These are phyloP conservation scores for Dothideomycetes sp. DNA, from an alignment of 2,329 filamentous ascomycete genomes.

Conservation along the genomic window DNA sequence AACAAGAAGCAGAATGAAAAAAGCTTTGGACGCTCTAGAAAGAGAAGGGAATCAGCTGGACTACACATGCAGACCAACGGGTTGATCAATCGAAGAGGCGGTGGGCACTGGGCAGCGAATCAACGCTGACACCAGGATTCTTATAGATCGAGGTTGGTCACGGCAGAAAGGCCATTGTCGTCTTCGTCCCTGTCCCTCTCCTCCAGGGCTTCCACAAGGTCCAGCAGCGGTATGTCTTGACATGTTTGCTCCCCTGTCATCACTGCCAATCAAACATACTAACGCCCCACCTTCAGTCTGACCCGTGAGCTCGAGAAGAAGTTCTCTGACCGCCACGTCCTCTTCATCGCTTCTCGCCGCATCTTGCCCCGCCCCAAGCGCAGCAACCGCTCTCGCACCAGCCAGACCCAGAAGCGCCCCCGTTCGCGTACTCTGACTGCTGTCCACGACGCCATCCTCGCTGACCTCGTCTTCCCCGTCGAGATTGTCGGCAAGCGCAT, in stretches of 20 bases:
- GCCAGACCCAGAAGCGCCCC: constrained; percentile 96
- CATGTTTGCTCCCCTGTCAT: not conserved
- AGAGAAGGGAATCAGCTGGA: constrained; percentile 1
- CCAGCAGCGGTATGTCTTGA: constrained; percentile 83
- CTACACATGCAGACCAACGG: constrained; percentile 10
- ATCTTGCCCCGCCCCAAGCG: constrained; percentile 98
- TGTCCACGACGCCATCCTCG: constrained; percentile 96
- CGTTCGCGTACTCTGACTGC: constrained; percentile 95
- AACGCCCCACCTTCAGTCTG: constrained; percentile 53
- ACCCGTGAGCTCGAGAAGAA: constrained; percentile 99
- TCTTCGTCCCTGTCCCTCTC: constrained; percentile 99
- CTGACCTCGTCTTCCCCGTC: constrained; percentile 97
- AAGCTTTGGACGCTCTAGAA: not conserved
- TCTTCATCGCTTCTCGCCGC: constrained; percentile 97
- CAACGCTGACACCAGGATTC: constrained; percentile 47
- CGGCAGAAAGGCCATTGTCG: constrained; percentile 99
- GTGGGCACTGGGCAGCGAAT: constrained; percentile 47
- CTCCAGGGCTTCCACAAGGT: constrained; percentile 98
- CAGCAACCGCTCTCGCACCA: constrained; percentile 91
- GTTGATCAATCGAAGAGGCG: constrained; percentile 38
- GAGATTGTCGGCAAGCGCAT: constrained; percentile 99
- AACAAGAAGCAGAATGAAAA: constrained; percentile 8
- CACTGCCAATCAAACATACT: constrained; percentile 5
- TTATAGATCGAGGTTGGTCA: constrained; percentile 98
- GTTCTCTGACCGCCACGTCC: constrained; percentile 99